phyloP scores from a whole-genome alignment of 2,329 filamentous ascomycete species.

The Ilyonectria mors-panacis region DNA sequence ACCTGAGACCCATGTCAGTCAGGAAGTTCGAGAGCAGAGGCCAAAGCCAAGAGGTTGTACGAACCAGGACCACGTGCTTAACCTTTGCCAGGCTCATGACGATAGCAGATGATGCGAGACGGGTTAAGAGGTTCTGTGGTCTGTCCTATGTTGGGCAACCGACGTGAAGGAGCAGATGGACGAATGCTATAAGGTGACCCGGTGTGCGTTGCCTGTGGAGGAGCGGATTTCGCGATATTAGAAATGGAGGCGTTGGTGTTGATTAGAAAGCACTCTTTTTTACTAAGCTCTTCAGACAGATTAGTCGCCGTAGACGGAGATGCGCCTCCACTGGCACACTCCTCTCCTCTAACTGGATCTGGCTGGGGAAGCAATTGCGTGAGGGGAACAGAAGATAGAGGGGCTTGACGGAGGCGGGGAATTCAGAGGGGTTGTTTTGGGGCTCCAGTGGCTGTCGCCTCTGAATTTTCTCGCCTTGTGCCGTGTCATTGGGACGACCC shows the following conservation, averaged over 20 bases:
- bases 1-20: conserved; percentile 62
- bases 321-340: conserved; percentile 9
- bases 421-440: conserved; percentile 11
- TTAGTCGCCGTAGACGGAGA: conserved; percentile 35
- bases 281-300: conserved; percentile 44
- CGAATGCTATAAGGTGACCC: neutral
- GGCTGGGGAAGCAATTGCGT: conserved; percentile 20
- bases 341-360: conserved; percentile 13
- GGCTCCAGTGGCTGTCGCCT: neutral
- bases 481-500: conserved; percentile 33
- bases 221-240: conserved; percentile 10
- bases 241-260: conserved; percentile 32
- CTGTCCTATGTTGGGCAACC: neutral
- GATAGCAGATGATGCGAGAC: neutral
- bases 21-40: neutral
- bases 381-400: conserved; percentile 17
- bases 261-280: conserved; percentile 48
- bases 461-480: neutral
- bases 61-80: conserved; percentile 83
- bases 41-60: conserved; percentile 38
- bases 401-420: conserved; percentile 15
- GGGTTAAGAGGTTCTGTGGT: neutral
- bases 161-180: neutral
- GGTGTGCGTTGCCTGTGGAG: neutral
- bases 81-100: conserved; percentile 67